phyloP scores from a whole-genome alignment of 2,329 filamentous ascomycete species.

The Beauveria caledonica region DNA sequence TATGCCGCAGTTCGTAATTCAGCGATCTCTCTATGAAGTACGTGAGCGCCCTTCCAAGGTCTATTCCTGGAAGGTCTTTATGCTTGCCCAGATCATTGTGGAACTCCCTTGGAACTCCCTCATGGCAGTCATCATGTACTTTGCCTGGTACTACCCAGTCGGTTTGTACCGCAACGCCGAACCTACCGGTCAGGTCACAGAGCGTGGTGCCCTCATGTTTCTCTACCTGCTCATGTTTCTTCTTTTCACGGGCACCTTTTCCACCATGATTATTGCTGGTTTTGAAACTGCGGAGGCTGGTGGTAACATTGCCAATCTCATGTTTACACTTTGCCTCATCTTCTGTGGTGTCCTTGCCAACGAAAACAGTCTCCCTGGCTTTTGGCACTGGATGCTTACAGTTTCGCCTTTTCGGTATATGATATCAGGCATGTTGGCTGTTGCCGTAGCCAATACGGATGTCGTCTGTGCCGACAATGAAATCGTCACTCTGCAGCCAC shows the following conservation, averaged over 20 bases:
- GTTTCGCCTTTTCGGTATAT: constrained; percentile 78
- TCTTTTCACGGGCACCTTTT: constrained; percentile 74
- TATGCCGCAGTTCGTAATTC: constrained; percentile 80
- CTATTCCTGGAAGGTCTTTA: constrained; percentile 79
- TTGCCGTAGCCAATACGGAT: constrained; percentile 57
- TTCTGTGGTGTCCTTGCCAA: constrained; percentile 69
- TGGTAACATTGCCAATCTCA: constrained; percentile 65
- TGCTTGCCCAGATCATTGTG: constrained; percentile 73
- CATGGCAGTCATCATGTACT: constrained; percentile 67
- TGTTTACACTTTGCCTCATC: constrained; percentile 64
- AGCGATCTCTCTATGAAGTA: constrained; percentile 75
- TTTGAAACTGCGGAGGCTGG: constrained; percentile 68
- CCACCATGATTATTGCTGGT: constrained; percentile 67
- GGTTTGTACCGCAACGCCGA: constrained; percentile 65
- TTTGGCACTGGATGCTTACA: constrained; percentile 69
- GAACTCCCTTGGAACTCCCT: constrained; percentile 80
- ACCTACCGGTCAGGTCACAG: constrained; percentile 48
- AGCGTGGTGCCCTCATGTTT: constrained; percentile 73
- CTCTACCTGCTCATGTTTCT: constrained; percentile 68
- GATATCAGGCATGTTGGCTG: constrained; percentile 61
- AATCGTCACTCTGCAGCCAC: constrained; percentile 56
- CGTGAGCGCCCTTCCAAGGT: constrained; percentile 78
- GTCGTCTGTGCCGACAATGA: constrained; percentile 65
- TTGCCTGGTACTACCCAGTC: constrained; percentile 81
- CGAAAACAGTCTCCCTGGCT: constrained; percentile 54